Evolutionary conservation across 306 rosid species (phyloP).

Genomic region (Datisca glomerata): DNA sequence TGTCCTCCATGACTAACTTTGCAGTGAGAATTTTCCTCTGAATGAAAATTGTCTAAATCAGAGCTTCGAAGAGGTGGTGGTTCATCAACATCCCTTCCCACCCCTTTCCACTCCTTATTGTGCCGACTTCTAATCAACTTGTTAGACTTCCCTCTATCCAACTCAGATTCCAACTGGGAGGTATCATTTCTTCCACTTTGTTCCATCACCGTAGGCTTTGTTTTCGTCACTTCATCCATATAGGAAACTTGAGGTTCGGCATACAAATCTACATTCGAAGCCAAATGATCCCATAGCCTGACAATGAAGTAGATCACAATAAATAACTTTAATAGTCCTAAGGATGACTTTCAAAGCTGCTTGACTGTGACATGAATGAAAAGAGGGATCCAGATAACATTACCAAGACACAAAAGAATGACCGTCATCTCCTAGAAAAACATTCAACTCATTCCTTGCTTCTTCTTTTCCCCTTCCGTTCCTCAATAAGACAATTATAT

Average conservation of each 20-base stretch:
- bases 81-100: slow-evolving; percentile 45
- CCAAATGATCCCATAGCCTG: slow-evolving; percentile 97
- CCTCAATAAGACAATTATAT: slow-evolving; percentile 80
- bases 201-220: slow-evolving; percentile 26
- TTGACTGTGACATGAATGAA: slow-evolving; percentile 2
- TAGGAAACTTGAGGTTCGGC: slow-evolving; percentile 33
- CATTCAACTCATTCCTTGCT: slow-evolving; percentile 68
- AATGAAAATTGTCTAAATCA: slow-evolving; percentile 26
- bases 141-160: slow-evolving; percentile 39
- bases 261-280: slow-evolving; percentile 44
- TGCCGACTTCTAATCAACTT: slow-evolving; percentile 45
- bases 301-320: slow-evolving; percentile 9
- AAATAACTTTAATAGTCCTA: slow-evolving; percentile 4
- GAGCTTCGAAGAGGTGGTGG: slow-evolving; percentile 51
- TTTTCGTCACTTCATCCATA: slow-evolving; percentile 33
- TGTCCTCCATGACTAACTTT: slow-evolving; percentile 26
- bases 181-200: slow-evolving; percentile 23
- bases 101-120: slow-evolving; percentile 79
- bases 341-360: not conserved
- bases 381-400: slow-evolving; percentile 15
- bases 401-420: slow-evolving; percentile 91
- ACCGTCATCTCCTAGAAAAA: slow-evolving; percentile 80
- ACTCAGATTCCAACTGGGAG: slow-evolving; percentile 32
- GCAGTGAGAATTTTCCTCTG: slow-evolving; percentile 25
- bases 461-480: slow-evolving; percentile 82